Base-by-base conservation (phyloP, 306 rosid species). In the Coriaria nepalensis region DNA sequence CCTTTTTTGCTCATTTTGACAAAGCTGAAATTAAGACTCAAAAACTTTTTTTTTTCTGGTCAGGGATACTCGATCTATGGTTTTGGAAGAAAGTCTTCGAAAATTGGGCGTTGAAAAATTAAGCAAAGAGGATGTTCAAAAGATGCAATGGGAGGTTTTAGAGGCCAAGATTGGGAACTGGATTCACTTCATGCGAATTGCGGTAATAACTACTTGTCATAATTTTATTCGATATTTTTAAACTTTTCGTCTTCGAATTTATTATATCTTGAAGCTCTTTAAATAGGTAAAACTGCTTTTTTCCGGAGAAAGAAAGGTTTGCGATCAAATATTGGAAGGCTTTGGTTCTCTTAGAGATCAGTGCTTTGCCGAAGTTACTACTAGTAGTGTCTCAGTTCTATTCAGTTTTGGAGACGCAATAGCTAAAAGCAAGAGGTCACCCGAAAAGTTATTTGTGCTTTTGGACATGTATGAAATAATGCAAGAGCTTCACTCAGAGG, bases 161-260 rank as follows among this genome's bases (percentile, higher is more conserved):
- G 95, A 90, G 72, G 98, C 98, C 56, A 90, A 90, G 77, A 85
- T 90, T 51, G 98, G 98, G 68, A 85, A 79, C 65, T 90, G 98
- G 98, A 85, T 90, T 68, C 98, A 85, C 73, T 85, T 73, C 72
- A 90, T 90, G 98, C 98, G 92, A 51, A 90, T 90, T 64, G 95
- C 95, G 49, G 98, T 90, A 71, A 77, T 82, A 43, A 52, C n/a
- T 43, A 64, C 43, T 37, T 59, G 51, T 38, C 53, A 51, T 1
- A 20, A 1, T 20, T 49, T 47, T 59, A 5, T 53, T 33, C 35
- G 57, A 35, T 6, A 36, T 33, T 37, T 33, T 38, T 20, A 20
- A 20, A 20, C 29, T 9, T 9, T 12, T 52, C 51, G 13, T 20
- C 43, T 44, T 13, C 37, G 36, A 43, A 14, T 45, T 5, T 48